Evolutionary conservation across 768 basidiomycete genomes (phyloP), one percentile per base, ranked within the genome.

Genomic region (Megacollybia marginata): DNA sequence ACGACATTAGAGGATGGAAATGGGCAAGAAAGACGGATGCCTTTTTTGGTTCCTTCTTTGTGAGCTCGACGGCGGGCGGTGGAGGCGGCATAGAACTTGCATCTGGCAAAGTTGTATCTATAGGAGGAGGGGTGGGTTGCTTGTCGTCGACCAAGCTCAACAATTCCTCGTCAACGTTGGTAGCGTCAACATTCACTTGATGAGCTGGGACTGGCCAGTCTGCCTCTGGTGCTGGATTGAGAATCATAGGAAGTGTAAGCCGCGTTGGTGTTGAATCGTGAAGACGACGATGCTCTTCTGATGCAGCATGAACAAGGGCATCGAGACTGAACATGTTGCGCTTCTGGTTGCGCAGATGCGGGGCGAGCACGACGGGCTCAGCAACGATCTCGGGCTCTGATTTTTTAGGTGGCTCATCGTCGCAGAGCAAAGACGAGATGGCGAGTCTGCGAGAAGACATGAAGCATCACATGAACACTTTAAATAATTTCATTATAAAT

Each of bases 351-450:
- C 58, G 54, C 40, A 68, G 63, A 54, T 65, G 66, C 45, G 67
- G 66, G 19, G 64, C 62, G 28, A 66, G 61, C n/a, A 65, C 46
- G 38, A 67, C 57, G 32, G 58, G 51, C 50, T 56, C 62, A 35
- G 57, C 47, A 48, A 57, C 40, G 56, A 58, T 50, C 56, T 59
- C 49, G 57, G 54, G 31, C 46, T 53, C 45, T 44, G 56, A 28
- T 36, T 23, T 48, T 46, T 1, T 38, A 38, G 4, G 53, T 52
- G 49, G 35, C 2, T 52, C 36, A 60, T 79, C 77, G 57, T 74
- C 68, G 59, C 83, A 87, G 31, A 88, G 75, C 35, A 89, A 77
- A 8, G 84, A 85, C 12, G 85, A 83, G 19, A 90, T 89, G 59
- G 82, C 82, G 60, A 89, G 82, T 46, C 86, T 74, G 48, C 85